A percentile compares a stretch with the other conserved stretches of the same genome.
Conservation (phyloP, 352 stramenopile genomes). For the Globisporangium yorkense region DNA sequence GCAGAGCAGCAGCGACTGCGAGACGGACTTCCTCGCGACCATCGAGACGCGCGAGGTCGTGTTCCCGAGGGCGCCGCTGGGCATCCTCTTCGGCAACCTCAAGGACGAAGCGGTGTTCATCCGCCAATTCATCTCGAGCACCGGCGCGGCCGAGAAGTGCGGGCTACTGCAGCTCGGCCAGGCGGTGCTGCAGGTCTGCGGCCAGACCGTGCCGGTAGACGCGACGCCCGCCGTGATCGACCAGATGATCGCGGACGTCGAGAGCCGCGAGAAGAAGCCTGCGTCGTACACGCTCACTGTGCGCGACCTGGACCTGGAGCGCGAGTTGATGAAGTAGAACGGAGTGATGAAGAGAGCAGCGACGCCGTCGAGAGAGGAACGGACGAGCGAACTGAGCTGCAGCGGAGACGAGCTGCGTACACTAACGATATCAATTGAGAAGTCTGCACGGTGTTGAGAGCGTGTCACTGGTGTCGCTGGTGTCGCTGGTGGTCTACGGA, state of each 20-base stretch:
- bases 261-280: constrained; percentile 8
- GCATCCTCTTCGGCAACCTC: constrained; percentile 81
- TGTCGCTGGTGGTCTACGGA: constrained; percentile 6
- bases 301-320: constrained; percentile 75
- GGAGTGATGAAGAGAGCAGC: not conserved
- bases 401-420: no score
- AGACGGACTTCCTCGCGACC: constrained; percentile 14
- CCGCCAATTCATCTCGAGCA: constrained; percentile 73
- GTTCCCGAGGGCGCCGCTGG: constrained; percentile 60
- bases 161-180: constrained; percentile 53
- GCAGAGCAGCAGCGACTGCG: not conserved
- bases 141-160: constrained; percentile 64
- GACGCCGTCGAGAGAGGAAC: no score
- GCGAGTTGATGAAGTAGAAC: constrained; percentile 60
- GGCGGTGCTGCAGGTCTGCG: constrained; percentile 73
- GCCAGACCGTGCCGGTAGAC: constrained; percentile 48
- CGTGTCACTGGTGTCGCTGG: no score
- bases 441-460: no score
- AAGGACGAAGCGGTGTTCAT: constrained; percentile 75
- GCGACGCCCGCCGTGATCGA: constrained; percentile 51
- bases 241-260: constrained; percentile 62
- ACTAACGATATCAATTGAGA: no score
- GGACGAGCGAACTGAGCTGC: no score
- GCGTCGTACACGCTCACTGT: constrained; percentile 54
- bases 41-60: constrained; percentile 40